phyloP scores from a whole-genome alignment of 129 eudicot genomes.

The Calendula officinalis region DNA sequence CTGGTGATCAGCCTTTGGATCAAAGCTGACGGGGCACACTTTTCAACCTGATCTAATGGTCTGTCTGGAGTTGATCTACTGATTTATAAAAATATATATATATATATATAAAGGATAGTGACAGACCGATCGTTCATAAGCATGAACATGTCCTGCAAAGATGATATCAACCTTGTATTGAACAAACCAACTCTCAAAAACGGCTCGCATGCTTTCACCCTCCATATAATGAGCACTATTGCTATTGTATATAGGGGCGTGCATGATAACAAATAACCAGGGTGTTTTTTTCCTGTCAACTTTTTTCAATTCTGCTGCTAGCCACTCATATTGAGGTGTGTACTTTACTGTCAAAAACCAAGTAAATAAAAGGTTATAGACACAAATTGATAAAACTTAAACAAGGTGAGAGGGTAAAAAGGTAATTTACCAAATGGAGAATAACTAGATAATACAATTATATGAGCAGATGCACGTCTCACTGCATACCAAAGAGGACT shows the following conservation, averaged over 20 bases:
- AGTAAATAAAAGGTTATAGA: conserved; percentile 4
- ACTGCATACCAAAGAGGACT: conserved; percentile 90
- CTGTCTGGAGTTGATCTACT: no score
- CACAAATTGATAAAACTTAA: neutral
- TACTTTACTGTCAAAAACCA: conserved; percentile 60
- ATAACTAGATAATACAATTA: conserved; percentile 89
- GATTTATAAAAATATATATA: neutral
- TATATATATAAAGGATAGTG: conserved; percentile 9
- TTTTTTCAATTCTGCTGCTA: conserved; percentile 52
- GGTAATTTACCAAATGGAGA: conserved; percentile 77
- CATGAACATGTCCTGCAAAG: conserved; percentile 50
- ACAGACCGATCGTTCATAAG: conserved; percentile 97
- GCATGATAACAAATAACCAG: conserved; percentile 91
- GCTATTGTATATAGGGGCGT: conserved; percentile 75
- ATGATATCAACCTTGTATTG: conserved; percentile 68
- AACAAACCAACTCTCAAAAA: conserved; percentile 73
- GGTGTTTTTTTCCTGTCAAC: conserved; percentile 90
- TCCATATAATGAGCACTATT: conserved; percentile 82
- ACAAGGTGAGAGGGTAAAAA: neutral
- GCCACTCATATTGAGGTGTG: conserved; percentile 87
- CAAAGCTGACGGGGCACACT: no score
- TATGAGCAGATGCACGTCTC: conserved; percentile 93
- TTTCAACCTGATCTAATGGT: no score
- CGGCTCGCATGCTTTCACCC: conserved; percentile 89
- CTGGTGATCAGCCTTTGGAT: no score